Base-by-base conservation (phyloP, 352 stramenopile genomes). In the Globisporangium acanthophoron region DNA sequence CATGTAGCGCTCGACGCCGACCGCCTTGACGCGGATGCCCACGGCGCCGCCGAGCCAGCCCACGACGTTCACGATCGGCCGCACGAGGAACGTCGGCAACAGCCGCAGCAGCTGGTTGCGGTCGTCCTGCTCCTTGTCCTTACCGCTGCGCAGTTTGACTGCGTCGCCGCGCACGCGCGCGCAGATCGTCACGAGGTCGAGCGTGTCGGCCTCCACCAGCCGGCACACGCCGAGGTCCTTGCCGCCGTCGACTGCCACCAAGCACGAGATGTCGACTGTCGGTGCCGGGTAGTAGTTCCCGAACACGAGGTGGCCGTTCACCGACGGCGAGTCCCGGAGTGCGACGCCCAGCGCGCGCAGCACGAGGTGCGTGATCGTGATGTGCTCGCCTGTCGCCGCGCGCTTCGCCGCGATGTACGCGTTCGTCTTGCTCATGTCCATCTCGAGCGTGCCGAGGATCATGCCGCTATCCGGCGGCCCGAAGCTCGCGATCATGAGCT, bases 251-350 rank as follows among this genome's bases (percentile, higher is more conserved):
- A 88, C 68, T 7, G 78, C 74, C 20, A 88, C 76, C 20, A 89
- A 58, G 35, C 74, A 91, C 54, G 80, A 88, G 24, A 91, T 69
- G 48, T 89, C 81, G 40, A 87, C 73, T 0, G 69, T 86, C n/a
- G 71, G 66, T 1, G 78, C 73, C 3, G 67, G 71, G 64, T 87
- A 89, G 45, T 86, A 89, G 44, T 72, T 87, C 44, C 78, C 81
- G 21, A 86, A 85, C 12, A 91, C 70, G 45, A 89, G 69, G 66
- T 90, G 73, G 58, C 80, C 80, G 56, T 92, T 92, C 33, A 92
- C 69, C 0, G 73, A 80, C 12, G 79, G 82, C 5, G 77, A 67
- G 27, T 75, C 71, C 46, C 56, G 65, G 33, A 92, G 64, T 8
- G 76, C 76, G 8, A 65, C 56, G n/a, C 75, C 82, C 15, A 92